These are phyloP conservation scores for Pseudogymnoascus sp. DNA, from an alignment of 2,329 filamentous ascomycete genomes.

Conservation along the genomic window DNA sequence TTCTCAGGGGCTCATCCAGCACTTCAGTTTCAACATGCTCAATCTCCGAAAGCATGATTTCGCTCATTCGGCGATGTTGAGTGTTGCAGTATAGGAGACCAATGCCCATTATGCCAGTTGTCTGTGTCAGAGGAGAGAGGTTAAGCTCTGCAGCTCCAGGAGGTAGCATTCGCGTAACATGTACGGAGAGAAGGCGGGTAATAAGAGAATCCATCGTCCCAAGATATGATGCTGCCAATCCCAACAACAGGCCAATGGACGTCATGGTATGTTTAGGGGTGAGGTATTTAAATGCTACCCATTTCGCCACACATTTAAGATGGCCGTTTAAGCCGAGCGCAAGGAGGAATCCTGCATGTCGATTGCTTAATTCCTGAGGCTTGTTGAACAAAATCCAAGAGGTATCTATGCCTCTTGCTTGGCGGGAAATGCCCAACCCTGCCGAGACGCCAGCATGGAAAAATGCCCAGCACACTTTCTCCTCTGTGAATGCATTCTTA, in stretches of 20 bases:
- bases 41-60: conserved; percentile 97
- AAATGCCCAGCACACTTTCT: conserved; percentile 97
- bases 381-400: conserved; percentile 99
- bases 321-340: conserved; percentile 92
- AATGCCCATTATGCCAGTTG: conserved; percentile 94
- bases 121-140: conserved; percentile 85
- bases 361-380: conserved; percentile 82
- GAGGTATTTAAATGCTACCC: conserved; percentile 98
- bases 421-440: conserved; percentile 80
- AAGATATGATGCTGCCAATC: conserved; percentile 85
- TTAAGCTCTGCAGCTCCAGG: conserved; percentile 91
- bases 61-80: conserved; percentile 96
- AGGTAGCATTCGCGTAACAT: conserved; percentile 91
- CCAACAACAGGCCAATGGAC: conserved; percentile 88
- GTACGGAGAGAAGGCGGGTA: conserved; percentile 86
- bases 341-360: conserved; percentile 90
- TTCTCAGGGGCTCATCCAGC: conserved; percentile 78
- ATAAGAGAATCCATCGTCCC: conserved; percentile 97
- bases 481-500: conserved; percentile 79
- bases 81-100: conserved; percentile 90
- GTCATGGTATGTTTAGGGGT: conserved; percentile 99
- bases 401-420: conserved; percentile 90
- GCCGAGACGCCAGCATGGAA: conserved; percentile 96
- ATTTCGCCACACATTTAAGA: conserved; percentile 89
- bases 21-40: conserved; percentile 75